Percentiles rank a stretch among this genome's conserved stretches.
These are phyloP conservation scores for Sophora flavescens DNA, from an alignment of 306 rosid species.

Conservation along the genomic window DNA sequence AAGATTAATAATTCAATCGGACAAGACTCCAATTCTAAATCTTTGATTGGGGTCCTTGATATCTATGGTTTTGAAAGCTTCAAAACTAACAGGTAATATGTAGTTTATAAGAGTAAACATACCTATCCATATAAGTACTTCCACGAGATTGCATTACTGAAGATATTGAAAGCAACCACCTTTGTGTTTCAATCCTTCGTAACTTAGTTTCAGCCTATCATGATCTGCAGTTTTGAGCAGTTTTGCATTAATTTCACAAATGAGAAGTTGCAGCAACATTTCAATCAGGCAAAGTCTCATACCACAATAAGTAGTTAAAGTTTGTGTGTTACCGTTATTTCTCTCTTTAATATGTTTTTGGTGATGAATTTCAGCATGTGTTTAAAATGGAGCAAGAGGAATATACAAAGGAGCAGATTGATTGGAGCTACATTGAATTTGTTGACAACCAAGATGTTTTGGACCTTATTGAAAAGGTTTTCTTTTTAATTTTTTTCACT, in stretches of 20 bases:
- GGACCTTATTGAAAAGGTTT: slow-evolving; percentile 97
- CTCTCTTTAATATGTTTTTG: slow-evolving; percentile 42
- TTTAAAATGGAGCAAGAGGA: slow-evolving; percentile 99
- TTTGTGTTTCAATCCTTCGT: slow-evolving; percentile 55
- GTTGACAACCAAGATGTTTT: slow-evolving; percentile 97
- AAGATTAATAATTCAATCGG: slow-evolving; percentile 94
- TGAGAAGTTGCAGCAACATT: slow-evolving; percentile 99
- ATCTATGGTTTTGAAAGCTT: slow-evolving; percentile 99
- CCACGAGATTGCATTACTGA: slow-evolving; percentile 36
- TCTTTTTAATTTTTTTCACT: slow-evolving; percentile 23
- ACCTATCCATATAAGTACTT: slow-evolving; percentile 1
- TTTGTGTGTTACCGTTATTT: slow-evolving; percentile 37
- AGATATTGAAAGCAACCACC: slow-evolving; percentile 48
- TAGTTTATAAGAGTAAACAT: slow-evolving; percentile 40
- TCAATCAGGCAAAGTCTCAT: slow-evolving; percentile 80
- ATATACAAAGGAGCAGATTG: slow-evolving; percentile 91
- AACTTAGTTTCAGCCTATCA: slow-evolving; percentile 64
- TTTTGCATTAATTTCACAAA: slow-evolving; percentile 98
- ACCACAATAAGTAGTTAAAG: slow-evolving; percentile 41
- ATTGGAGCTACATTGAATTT: slow-evolving; percentile 99
- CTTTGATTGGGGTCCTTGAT: slow-evolving; percentile 95
- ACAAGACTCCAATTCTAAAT: slow-evolving; percentile 86
- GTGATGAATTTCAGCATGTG: slow-evolving; percentile 79
- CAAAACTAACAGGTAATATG: slow-evolving; percentile 88
- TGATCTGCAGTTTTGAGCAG: slow-evolving; percentile 96